Evolutionary conservation across 208 protist species (phyloP), one percentile per base, ranked within the genome.

Genomic region (Crithidia brevicula): DNA sequence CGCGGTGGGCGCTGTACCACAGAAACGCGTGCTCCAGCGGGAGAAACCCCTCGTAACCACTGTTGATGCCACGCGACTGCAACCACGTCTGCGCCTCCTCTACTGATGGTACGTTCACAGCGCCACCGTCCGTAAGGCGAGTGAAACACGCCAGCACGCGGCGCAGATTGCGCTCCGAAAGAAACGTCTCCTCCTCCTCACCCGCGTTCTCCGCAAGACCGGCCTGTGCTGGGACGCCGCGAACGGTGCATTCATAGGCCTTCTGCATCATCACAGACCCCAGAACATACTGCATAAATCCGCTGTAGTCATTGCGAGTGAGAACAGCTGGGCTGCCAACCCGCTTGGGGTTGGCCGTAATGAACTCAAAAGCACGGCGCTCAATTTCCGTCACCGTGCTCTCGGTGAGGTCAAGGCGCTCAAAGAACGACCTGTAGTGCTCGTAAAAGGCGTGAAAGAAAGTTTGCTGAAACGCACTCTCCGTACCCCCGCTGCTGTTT

Each of bases 1-100:
- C 68, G 16, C 73, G 71, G 40, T 79, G 52, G 18, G 50, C 46
- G 27, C 73, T 63, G 67, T 85, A 85, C 79, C 79, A 85, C 6
- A 66, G 66, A 40, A 58, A 36, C 8, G 47, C 67, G 23, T 63
- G 45, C 10, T 69, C 49, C 10, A 83, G 52, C 3, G 77, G 73
- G 28, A 79, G 49, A 47, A 64, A 66, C 4, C 68, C 67, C 33
- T 68, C 57, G 67, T 43, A 52, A 20, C 57, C 66, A 28, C 18
- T 38, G 40, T 64, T 53, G 31, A 59, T 5, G 3, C 36, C 28
- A 18, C 33, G 61, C 8, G 62, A 47, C 13, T 34, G 61, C 62
- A 76, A 62, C 70, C 70, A 76, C 33, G 30, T 30, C 18, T 53
- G 70, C 15, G 62, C 61, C 43, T 70, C 62, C 22, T 69, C 49